Conservation (phyloP, 805 yeast genomes). For the Spathaspora gorwiae region DNA sequence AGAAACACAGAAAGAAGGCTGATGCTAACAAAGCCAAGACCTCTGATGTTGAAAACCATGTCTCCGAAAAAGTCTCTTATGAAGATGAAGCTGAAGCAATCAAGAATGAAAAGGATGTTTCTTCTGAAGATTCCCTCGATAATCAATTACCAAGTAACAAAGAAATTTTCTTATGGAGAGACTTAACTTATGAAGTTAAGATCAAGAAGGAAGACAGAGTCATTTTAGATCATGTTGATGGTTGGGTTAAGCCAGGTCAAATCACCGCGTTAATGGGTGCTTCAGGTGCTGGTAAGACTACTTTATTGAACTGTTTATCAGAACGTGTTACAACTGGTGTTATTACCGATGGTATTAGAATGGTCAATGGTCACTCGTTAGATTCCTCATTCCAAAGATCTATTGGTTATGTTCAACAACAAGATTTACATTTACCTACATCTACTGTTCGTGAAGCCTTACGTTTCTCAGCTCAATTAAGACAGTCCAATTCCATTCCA, state of each 20-base stretch:
- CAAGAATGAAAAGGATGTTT: slow-evolving; percentile 4
- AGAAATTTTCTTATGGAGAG: slow-evolving; percentile 36
- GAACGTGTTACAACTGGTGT: slow-evolving; percentile 69
- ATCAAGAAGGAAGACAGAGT: slow-evolving; percentile 34
- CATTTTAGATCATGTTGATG: slow-evolving; percentile 42
- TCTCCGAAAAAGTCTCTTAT: slow-evolving; percentile 21
- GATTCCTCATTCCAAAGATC: slow-evolving; percentile 68
- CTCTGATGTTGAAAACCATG: slow-evolving; percentile 15
- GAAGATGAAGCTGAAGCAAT: slow-evolving; percentile 25
- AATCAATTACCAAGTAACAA: slow-evolving; percentile 6
- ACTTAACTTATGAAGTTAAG: slow-evolving; percentile 33
- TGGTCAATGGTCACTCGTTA: slow-evolving; percentile 65
- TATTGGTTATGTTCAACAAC: slow-evolving; percentile 80
- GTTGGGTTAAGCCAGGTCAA: slow-evolving; percentile 78
- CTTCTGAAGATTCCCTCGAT: slow-evolving; percentile 8
- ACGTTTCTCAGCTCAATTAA: slow-evolving; percentile 63
- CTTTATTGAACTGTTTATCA: slow-evolving; percentile 66
- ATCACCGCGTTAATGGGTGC: slow-evolving; percentile 82
- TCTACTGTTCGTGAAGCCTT: slow-evolving; percentile 74
- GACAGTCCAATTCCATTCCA: slow-evolving; percentile 61
- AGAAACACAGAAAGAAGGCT: slow-evolving; percentile 22
- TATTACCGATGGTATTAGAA: slow-evolving; percentile 56
- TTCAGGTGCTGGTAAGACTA: slow-evolving; percentile 85
- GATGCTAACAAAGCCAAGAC: slow-evolving; percentile 6
- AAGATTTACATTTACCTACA: slow-evolving; percentile 66